Conservation (phyloP, 2,329 filamentous ascomycete species). For the Botrytis cinerea region DNA sequence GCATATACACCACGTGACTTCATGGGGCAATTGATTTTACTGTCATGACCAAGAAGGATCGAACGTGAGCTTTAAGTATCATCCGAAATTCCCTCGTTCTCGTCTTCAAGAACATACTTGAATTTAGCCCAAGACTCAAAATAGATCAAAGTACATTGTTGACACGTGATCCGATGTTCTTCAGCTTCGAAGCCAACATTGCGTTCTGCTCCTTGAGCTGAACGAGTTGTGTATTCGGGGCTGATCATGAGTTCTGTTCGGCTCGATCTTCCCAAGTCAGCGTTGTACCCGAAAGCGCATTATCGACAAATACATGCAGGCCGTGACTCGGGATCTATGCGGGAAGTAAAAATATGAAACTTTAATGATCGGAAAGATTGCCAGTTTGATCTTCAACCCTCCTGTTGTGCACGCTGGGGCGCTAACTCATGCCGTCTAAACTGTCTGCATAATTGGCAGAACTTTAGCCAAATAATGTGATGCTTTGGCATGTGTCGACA, state of each 20-base stretch:
- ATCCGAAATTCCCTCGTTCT: not conserved
- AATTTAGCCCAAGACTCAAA: too few species aligned
- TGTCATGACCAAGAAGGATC: not conserved
- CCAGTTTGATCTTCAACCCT: conserved; percentile 4
- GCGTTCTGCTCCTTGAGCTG: not conserved
- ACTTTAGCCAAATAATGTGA: conserved; percentile 12
- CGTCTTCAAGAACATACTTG: too few species aligned
- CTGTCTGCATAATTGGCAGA: not conserved
- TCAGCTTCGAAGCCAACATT: not conserved
- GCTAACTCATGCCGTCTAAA: conserved; percentile 1
- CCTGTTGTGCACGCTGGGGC: not conserved
- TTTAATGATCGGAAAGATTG: not conserved
- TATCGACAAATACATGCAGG: not conserved
- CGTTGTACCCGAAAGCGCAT: not conserved
- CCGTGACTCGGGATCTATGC: not conserved
- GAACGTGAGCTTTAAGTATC: not conserved
- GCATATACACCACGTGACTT: not conserved
- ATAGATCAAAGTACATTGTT: not conserved
- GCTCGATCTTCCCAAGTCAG: not conserved
- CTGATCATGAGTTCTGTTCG: not conserved
- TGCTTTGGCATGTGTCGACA: conserved; percentile 14
- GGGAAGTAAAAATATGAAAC: not conserved
- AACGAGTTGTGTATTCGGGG: not conserved
- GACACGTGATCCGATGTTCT: not conserved
- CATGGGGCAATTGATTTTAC: not conserved